Percentiles rank a stretch among this genome's conserved stretches.
phyloP scores from a whole-genome alignment of 441 rosid species.

The Mallotus repandus region DNA sequence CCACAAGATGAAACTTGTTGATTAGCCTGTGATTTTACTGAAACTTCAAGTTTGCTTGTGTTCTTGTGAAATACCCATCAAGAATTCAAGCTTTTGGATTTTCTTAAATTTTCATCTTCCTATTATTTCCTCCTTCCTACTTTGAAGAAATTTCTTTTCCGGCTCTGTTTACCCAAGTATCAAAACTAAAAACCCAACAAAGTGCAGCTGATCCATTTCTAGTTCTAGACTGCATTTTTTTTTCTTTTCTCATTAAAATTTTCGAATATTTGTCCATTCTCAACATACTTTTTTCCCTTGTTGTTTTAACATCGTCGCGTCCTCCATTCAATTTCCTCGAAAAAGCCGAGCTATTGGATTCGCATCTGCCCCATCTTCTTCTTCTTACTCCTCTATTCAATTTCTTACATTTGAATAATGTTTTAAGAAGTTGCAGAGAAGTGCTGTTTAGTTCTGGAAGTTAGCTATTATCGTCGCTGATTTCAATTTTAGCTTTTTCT shows the following conservation, averaged over 20 bases:
- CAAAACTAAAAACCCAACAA: not conserved
- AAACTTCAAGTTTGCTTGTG: not conserved
- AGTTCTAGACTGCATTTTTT: not conserved
- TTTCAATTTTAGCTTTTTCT: not conserved
- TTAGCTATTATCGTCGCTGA: not conserved
- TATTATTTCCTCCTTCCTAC: constrained; percentile 3
- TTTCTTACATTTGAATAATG: too few species aligned
- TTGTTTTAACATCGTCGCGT: not conserved
- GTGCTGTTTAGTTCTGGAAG: not conserved
- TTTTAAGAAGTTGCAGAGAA: constrained; percentile 10
- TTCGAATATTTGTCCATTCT: not conserved
- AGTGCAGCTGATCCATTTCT: constrained; percentile 11
- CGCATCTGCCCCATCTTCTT: not conserved
- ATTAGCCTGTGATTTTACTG: not conserved
- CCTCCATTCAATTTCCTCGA: not conserved
- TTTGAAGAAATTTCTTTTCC: not conserved
- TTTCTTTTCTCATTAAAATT: not conserved
- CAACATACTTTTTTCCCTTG: too few species aligned
- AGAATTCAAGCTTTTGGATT: not conserved
- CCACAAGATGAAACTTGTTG: not conserved
- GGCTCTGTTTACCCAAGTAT: not conserved
- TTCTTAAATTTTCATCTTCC: constrained; percentile 9
- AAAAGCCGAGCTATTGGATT: constrained; percentile 13
- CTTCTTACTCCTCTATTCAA: not conserved
- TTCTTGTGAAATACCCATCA: not conserved